phyloP scores from a whole-genome alignment of 139 green algal genomes.

The Chlorella sorokiniana region DNA sequence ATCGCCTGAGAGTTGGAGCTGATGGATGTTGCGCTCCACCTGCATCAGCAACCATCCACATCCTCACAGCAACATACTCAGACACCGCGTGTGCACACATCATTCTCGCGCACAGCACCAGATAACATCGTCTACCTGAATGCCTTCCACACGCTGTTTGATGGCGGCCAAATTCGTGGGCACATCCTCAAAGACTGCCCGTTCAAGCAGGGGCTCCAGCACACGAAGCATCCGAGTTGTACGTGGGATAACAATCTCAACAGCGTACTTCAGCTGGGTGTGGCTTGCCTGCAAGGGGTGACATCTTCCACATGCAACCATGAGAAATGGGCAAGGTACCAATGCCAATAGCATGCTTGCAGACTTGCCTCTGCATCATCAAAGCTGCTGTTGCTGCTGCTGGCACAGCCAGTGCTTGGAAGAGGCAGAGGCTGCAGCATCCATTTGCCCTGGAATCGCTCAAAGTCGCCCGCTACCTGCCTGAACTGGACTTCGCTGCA shows the following conservation, averaged over 20 bases:
- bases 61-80: too few species aligned
- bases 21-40: slow-evolving; percentile 3
- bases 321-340: background rate
- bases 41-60: too few species aligned
- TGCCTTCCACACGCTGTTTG: slow-evolving; percentile 53
- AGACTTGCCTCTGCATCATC: slow-evolving; percentile 3
- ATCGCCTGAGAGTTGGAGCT: slow-evolving; percentile 39
- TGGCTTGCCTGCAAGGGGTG: background rate
- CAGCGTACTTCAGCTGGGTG: slow-evolving; percentile 67
- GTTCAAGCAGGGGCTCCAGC: slow-evolving; percentile 66
- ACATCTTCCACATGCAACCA: background rate
- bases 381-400: background rate
- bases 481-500: slow-evolving; percentile 68
- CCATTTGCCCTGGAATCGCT: slow-evolving; percentile 68
- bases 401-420: background rate
- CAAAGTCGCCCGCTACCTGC: slow-evolving; percentile 57
- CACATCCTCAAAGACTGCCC: slow-evolving; percentile 63
- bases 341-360: background rate
- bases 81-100: too few species aligned
- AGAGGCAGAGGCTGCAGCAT: slow-evolving; percentile 44
- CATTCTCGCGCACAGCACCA: too few species aligned
- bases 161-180: slow-evolving; percentile 61
- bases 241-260: slow-evolving; percentile 59
- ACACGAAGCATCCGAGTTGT: slow-evolving; percentile 42
- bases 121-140: slow-evolving; percentile 19